These are phyloP conservation scores for Niveomyces coronatus DNA, from an alignment of 2,329 filamentous ascomycete species.

Conservation along the genomic window DNA sequence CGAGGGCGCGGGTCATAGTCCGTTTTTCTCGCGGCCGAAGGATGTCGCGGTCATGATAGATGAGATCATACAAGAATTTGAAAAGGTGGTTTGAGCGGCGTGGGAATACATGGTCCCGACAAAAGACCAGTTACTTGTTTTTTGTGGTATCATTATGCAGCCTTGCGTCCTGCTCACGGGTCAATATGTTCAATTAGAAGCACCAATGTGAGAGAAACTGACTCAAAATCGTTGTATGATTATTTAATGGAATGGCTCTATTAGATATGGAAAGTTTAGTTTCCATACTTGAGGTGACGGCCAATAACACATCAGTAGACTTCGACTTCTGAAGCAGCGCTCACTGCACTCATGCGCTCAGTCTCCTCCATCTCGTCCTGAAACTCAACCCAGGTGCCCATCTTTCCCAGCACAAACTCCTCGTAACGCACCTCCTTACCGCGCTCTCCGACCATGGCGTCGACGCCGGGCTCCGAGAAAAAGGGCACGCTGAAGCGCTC, in stretches of 20 bases:
- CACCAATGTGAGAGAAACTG: too few relatives aligned
- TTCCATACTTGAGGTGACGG: too few relatives aligned
- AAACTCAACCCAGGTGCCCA: conserved; percentile 17
- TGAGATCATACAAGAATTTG: neutral
- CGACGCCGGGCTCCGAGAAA: conserved; percentile 17
- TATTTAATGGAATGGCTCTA: too few relatives aligned
- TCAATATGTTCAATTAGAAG: too few relatives aligned
- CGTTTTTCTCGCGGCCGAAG: conserved; percentile 1
- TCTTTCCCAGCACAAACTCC: conserved; percentile 13
- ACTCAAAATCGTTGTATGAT: too few relatives aligned
- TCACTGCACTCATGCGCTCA: conserved; percentile 11
- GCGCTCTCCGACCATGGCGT: conserved; percentile 17
- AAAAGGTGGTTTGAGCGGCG: neutral
- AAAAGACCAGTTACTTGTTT: too few relatives aligned
- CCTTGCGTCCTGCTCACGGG: too few relatives aligned
- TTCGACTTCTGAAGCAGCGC: conserved; percentile 20
- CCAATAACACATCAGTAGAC: too few relatives aligned
- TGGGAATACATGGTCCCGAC: too few relatives aligned
- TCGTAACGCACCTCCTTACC: conserved; percentile 11
- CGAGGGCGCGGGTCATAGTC: conserved; percentile 2
- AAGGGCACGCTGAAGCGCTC: conserved; percentile 13
- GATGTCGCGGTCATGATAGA: neutral
- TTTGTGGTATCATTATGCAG: too few relatives aligned
- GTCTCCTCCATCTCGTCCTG: conserved; percentile 16
- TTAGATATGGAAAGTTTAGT: too few relatives aligned